These are phyloP conservation scores for Mycena capillaripes DNA, from an alignment of 768 basidiomycete genomes.

Conservation along the genomic window DNA sequence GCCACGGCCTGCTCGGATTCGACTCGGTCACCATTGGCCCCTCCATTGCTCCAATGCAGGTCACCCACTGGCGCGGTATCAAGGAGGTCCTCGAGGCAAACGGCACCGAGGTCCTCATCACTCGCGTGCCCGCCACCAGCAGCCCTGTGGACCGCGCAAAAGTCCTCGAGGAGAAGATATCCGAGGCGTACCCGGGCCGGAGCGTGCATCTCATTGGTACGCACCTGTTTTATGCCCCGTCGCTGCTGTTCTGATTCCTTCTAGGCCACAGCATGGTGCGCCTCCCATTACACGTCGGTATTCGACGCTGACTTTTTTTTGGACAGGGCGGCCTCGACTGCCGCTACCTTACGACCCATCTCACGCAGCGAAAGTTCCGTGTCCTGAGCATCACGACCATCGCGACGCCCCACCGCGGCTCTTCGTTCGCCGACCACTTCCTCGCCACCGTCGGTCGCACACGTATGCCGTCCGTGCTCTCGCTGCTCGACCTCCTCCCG, in stretches of 20 bases:
- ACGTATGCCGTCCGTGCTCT: constrained; percentile 78
- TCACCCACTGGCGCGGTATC: constrained; percentile 97
- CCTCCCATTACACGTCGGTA: constrained; percentile 14
- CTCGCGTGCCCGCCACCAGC: constrained; percentile 93
- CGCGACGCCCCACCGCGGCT: constrained; percentile 95
- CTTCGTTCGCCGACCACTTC: constrained; percentile 93
- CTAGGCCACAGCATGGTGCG: constrained; percentile 82
- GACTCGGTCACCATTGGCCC: constrained; percentile 87
- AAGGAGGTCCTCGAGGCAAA: constrained; percentile 92
- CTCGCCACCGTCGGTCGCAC: constrained; percentile 77
- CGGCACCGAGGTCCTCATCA: constrained; percentile 92
- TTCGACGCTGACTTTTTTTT: constrained; percentile 27
- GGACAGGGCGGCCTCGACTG: constrained; percentile 95
- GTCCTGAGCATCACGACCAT: constrained; percentile 94
- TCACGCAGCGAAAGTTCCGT: constrained; percentile 81
- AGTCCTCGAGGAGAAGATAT: constrained; percentile 88
- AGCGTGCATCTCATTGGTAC: constrained; percentile 89
- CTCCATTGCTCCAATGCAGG: constrained; percentile 83
- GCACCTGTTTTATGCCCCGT: constrained; percentile 32
- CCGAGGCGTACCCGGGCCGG: constrained; percentile 83
- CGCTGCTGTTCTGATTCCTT: constrained; percentile 9
- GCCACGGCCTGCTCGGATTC: constrained; percentile 94
- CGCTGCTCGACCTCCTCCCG: constrained; percentile 85
- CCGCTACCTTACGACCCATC: constrained; percentile 86
- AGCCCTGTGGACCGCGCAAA: constrained; percentile 90